phyloP scores from a whole-genome alignment of 1,284 basidiomycete species.

The Cutaneotrichosporon curvatum region DNA sequence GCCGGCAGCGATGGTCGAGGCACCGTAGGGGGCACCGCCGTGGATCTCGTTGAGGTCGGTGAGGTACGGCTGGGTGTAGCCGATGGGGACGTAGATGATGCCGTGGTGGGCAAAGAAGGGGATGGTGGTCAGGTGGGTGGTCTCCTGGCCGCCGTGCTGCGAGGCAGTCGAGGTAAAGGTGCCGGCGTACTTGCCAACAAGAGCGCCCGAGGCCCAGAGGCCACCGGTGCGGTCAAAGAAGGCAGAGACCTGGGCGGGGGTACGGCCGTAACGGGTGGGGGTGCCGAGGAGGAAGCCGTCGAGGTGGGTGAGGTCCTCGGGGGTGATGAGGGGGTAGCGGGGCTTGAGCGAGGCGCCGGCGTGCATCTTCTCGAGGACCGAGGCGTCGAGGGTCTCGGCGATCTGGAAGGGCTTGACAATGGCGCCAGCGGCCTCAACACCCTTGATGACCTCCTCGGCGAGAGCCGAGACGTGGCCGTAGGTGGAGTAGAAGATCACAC shows the following conservation, averaged over 20 bases:
- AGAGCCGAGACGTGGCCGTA: slow-evolving; percentile 75
- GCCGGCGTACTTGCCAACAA: slow-evolving; percentile 66
- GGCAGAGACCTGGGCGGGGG: slow-evolving; percentile 48
- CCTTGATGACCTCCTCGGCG: slow-evolving; percentile 68
- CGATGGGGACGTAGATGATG: slow-evolving; percentile 61
- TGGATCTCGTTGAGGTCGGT: slow-evolving; percentile 58
- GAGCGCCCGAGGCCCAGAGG: slow-evolving; percentile 62
- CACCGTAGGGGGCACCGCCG: slow-evolving; percentile 61
- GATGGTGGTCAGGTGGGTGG: slow-evolving; percentile 58
- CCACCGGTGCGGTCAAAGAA: slow-evolving; percentile 68
- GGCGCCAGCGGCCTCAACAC: slow-evolving; percentile 65
- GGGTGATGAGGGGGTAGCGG: slow-evolving; percentile 63
- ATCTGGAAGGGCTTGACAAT: slow-evolving; percentile 63
- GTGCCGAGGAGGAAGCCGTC: slow-evolving; percentile 58
- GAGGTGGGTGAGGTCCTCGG: slow-evolving; percentile 57
- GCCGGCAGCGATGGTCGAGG: slow-evolving; percentile 59
- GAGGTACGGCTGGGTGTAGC: slow-evolving; percentile 59
- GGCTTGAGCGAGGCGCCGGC: slow-evolving; percentile 52
- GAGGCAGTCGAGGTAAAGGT: slow-evolving; percentile 37
- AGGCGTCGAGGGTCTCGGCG: slow-evolving; percentile 73
- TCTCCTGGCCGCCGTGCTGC: slow-evolving; percentile 48
- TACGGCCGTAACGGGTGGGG: slow-evolving; percentile 62
- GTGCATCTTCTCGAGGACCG: slow-evolving; percentile 68
- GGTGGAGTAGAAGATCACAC: slow-evolving; percentile 73
- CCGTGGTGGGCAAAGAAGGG: slow-evolving; percentile 70